Conservation (phyloP, 768 basidiomycete genomes). For the Mycena alexandri region DNA sequence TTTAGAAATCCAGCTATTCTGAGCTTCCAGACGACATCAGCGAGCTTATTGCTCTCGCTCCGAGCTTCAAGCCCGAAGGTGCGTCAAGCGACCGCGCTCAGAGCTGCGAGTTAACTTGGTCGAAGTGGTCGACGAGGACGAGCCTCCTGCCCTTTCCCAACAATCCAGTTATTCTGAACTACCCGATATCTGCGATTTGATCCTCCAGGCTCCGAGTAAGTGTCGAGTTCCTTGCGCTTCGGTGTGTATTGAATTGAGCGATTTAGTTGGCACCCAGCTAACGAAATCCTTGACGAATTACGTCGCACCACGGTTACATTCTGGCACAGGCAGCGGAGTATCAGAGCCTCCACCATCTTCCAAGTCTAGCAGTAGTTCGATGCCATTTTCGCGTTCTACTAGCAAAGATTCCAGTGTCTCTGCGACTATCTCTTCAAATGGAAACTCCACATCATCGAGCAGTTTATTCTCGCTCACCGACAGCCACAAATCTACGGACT, state of each 20-base stretch:
- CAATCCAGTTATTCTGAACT: constrained; percentile 23
- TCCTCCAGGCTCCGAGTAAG: constrained; percentile 29
- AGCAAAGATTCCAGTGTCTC: not conserved
- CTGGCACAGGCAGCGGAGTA: not conserved
- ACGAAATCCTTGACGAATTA: constrained; percentile 3
- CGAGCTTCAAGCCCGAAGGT: not conserved
- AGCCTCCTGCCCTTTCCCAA: constrained; percentile 13
- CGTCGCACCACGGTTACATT: not conserved
- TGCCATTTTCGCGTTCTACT: constrained; percentile 10
- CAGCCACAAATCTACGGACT: constrained; percentile 31
- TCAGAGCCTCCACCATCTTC: constrained; percentile 12
- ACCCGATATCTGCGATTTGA: constrained; percentile 38
- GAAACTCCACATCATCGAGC: constrained; percentile 7
- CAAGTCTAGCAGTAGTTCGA: not conserved
- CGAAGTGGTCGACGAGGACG: not conserved
- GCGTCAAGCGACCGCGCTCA: not conserved
- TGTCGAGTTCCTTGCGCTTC: not conserved
- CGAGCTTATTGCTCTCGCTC: constrained; percentile 31
- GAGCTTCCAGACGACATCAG: constrained; percentile 42
- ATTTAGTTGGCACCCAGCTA: constrained; percentile 26
- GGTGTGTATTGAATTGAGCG: not conserved
- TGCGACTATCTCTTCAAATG: not conserved
- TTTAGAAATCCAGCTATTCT: constrained; percentile 43
- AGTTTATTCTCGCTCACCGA: constrained; percentile 19
- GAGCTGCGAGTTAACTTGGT: not conserved